phyloP scores from a whole-genome alignment of 148 eudicot genomes.

The Diospyros lotus region DNA sequence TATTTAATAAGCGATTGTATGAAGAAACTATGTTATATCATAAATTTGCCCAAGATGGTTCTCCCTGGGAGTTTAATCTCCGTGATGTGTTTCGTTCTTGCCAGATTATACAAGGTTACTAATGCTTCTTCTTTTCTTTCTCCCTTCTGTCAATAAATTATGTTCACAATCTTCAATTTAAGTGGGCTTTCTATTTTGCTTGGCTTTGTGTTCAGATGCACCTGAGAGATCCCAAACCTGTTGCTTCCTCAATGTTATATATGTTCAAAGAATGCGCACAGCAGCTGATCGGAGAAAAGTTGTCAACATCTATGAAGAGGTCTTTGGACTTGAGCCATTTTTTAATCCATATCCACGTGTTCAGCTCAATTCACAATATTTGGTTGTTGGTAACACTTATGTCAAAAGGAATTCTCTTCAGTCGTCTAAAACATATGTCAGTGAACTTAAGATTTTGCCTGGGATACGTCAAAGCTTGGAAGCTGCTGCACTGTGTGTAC shows the following conservation, averaged over 20 bases:
- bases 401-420: slow-evolving; percentile 48
- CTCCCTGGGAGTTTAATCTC: slow-evolving; percentile 99
- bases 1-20: slow-evolving; percentile 64
- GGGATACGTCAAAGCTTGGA: slow-evolving; percentile 65
- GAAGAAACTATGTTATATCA: slow-evolving; percentile 82
- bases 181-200: slow-evolving; percentile 3
- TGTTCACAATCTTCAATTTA: background rate
- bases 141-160: background rate
- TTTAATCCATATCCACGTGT: slow-evolving; percentile 70
- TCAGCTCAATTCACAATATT: slow-evolving; percentile 50
- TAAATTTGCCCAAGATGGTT: slow-evolving; percentile 80
- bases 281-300: slow-evolving; percentile 69
- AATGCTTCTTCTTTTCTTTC: background rate
- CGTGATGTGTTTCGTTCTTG: slow-evolving; percentile 94
- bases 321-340: slow-evolving; percentile 53
- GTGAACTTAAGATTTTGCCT: slow-evolving; percentile 71
- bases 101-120: slow-evolving; percentile 71
- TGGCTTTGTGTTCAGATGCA: slow-evolving; percentile 40
- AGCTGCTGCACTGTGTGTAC: slow-evolving; percentile 73
- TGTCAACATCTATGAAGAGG: slow-evolving; percentile 55
- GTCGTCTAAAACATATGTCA: slow-evolving; percentile 29
- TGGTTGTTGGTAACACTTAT: slow-evolving; percentile 53
- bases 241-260: slow-evolving; percentile 70
- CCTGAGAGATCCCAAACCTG: slow-evolving; percentile 44
- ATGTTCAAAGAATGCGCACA: slow-evolving; percentile 95